These are phyloP conservation scores for Penicillium egyptiacum DNA, from an alignment of 495 filamentous ascomycete species.

Conservation along the genomic window DNA sequence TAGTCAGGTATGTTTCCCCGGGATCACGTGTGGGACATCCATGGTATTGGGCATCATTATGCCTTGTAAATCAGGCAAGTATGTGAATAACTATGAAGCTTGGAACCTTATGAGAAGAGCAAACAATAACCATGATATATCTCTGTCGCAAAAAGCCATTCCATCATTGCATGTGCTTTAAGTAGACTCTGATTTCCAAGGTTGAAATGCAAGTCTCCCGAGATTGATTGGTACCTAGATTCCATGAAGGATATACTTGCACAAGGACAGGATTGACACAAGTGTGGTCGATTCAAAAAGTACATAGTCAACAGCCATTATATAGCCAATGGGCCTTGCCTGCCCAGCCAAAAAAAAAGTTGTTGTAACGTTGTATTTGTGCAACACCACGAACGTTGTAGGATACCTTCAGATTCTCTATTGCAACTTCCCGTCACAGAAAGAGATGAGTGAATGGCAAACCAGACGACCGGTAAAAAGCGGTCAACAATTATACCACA, in stretches of 20 bases:
- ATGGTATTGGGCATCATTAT: background rate
- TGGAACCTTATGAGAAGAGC: background rate
- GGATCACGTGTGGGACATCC: conserved; percentile 20
- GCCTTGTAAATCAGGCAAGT: conserved; percentile 14
- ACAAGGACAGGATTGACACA: background rate
- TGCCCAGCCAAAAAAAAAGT: background rate
- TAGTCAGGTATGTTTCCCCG: conserved; percentile 12
- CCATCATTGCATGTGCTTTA: background rate
- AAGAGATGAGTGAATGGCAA: conserved; percentile 7
- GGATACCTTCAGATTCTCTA: background rate
- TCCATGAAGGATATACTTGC: too few relatives aligned
- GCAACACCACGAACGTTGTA: conserved; percentile 5
- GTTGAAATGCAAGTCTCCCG: background rate
- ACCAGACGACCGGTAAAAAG: conserved; percentile 10
- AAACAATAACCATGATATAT: background rate
- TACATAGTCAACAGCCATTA: background rate
- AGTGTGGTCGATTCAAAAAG: background rate
- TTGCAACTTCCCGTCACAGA: background rate
- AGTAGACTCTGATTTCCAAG: background rate
- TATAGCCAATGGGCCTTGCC: background rate
- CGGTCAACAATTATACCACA: conserved; percentile 10
- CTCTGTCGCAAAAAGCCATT: background rate
- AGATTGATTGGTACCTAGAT: background rate
- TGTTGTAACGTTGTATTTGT: background rate
- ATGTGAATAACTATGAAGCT: background rate